Evolutionary conservation across 768 basidiomycete genomes (phyloP), one percentile per base, ranked within the genome.

Genomic region (Hericium coralloides): DNA sequence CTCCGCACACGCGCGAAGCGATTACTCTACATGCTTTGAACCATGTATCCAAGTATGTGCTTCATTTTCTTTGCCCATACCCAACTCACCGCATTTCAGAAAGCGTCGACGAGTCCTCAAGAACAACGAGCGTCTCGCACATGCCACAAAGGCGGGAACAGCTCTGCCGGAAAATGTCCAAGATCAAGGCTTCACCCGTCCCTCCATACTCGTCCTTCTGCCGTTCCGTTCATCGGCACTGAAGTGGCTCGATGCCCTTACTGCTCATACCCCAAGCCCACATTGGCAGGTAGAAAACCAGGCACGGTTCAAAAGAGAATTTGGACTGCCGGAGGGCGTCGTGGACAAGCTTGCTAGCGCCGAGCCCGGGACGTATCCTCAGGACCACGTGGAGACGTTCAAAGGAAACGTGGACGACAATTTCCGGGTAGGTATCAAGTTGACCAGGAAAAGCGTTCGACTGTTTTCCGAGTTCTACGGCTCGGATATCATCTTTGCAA

Each of bases 101-200:
- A 97, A 95, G 64, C 91, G 95, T 20, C 84, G 89, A 17, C 81
- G 83, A 9, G 79, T 99, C 37, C 76, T 98, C 2, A 95, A 95
- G 70, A 98, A 95, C 70, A 98, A 98, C 65, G 92, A 95, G 61
- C 89, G 88, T 41, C 77, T 98, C n/a, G 78, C 89, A 0, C 81
- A 85, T 60, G 82, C 84, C 10, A 70, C 78, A 10, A 86, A 89
- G 68, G 68, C 77, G 1, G 73, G 77, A 38, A 71, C 73, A 7
- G 74, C 82, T 22, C 76, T 80, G 2, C 84, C 85, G 2, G 83
- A 86, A 70, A 84, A 91, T 59, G 79, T 90, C 14, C 91, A 92
- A 72, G 97, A 99, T 67, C 97, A 98, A 78, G 95, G 95, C 25
- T 98, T 98, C 72, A 97, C 95, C 7, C 89, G 97, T 5, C 95